Percentiles rank a stretch among this genome's conserved stretches.
These are phyloP conservation scores for Ministeria vibrans DNA, from an alignment of 78 protist species.

Conservation along the genomic window DNA sequence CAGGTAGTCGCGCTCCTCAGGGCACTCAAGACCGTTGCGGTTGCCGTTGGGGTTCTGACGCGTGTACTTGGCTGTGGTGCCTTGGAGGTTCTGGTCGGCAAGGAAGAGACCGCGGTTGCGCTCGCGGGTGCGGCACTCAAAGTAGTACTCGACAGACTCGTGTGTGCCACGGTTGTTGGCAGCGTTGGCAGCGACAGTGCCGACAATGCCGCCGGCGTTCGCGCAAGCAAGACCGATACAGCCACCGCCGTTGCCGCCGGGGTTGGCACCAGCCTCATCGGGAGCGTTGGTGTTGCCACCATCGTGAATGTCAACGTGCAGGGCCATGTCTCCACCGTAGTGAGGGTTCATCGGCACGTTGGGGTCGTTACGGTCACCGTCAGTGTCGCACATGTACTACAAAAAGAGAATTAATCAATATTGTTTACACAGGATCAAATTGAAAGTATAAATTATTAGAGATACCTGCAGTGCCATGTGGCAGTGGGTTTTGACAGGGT, in stretches of 20 bases:
- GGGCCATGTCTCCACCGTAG: background rate
- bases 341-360: background rate
- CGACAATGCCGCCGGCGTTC: too few species aligned
- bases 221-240: too few species aligned
- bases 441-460: too few species aligned
- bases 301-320: background rate
- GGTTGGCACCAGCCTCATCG: too few species aligned
- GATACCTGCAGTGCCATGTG: too few species aligned
- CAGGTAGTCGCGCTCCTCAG: constrained; percentile 67
- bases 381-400: constrained; percentile 7
- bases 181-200: background rate
- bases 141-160: constrained; percentile 10
- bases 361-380: background rate
- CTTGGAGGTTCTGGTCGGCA: constrained; percentile 29
- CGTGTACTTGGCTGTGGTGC: constrained; percentile 10
- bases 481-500: constrained; percentile 5
- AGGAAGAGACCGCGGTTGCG: constrained; percentile 49
- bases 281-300: background rate
- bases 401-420: too few species aligned
- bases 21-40: constrained; percentile 58
- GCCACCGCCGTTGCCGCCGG: too few species aligned
- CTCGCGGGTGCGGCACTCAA: constrained; percentile 26
- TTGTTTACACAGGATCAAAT: too few species aligned
- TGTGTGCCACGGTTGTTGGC: constrained; percentile 3
- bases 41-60: constrained; percentile 34